Evolutionary conservation across 2,329 filamentous ascomycete species (phyloP), one percentile per base, ranked within the genome.

Genomic region (Talaromyces islandicus): DNA sequence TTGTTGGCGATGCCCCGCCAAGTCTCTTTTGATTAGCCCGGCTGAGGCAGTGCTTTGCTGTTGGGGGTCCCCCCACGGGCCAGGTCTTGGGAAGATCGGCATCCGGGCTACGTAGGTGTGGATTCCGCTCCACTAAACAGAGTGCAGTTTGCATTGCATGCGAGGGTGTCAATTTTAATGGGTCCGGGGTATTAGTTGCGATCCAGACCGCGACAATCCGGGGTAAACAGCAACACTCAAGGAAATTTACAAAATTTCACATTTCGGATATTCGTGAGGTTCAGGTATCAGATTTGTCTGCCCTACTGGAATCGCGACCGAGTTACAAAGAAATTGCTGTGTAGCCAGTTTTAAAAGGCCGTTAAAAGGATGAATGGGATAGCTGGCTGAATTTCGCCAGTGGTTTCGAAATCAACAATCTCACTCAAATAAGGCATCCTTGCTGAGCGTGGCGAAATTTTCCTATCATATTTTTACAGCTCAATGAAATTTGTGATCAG

Each of bases 161-260:
- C 41, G 24, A 38, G 35, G 56, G 54, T 50, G 53, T 53, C 48
- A 59, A 53, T 61, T 35, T 56, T 54, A 57, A 48, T 57, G 59
- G 59, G 59, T 61, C 59, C 55, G 59, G 59, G 50, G 59, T 54
- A 61, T 38, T 30, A 51, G n/a, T n/a, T 51, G 48, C 55, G 59
- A 57, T 53, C 59, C 35, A 43, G 51, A 51, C 29, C 43, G 54
- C 43, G 38, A 55, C 30, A 61, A 61, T 61, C 60, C 14, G 60
- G 60, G 60, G 60, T 61, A 61, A 19, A 38, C 46, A 53, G 6
- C 35, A 11, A 55, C 48, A 5, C 17, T 14, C 14, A 35, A 6
- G 19, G 4, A 46, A 46, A 21, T 21, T 9, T 12, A 10, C 41
- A 21, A 46, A 11, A 11, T 46, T 35, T 46, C 41, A 19, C n/a